phyloP scores from a whole-genome alignment of 2,329 filamentous ascomycete genomes.

The Sphaerulina vaccinii region DNA sequence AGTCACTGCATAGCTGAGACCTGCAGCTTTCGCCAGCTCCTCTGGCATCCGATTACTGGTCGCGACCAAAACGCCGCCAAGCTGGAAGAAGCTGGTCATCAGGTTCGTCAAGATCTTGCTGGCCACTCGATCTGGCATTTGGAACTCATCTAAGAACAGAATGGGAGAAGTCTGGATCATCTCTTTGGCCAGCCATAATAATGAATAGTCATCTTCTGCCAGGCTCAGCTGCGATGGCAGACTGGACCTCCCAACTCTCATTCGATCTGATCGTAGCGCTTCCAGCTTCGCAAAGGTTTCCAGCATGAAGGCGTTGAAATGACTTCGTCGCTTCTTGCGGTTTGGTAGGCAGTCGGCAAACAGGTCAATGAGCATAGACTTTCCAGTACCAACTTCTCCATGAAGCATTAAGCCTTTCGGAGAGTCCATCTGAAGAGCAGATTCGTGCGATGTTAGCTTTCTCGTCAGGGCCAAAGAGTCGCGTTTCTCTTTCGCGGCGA shows the following conservation, averaged over 20 bases:
- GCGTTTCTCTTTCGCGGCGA: slow-evolving; percentile 54
- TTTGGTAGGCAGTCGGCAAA: slow-evolving; percentile 77
- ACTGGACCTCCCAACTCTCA: slow-evolving; percentile 7
- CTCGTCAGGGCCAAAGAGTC: slow-evolving; percentile 63
- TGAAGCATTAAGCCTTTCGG: slow-evolving; percentile 74
- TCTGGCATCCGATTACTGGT: slow-evolving; percentile 84
- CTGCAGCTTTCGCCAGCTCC: slow-evolving; percentile 72
- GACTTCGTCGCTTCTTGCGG: slow-evolving; percentile 70
- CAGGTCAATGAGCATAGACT: slow-evolving; percentile 80
- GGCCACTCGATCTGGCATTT: slow-evolving; percentile 73
- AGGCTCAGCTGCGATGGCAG: slow-evolving; percentile 18
- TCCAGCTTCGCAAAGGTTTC: slow-evolving; percentile 73
- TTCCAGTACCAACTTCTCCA: slow-evolving; percentile 79
- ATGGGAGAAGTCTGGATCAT: slow-evolving; percentile 73
- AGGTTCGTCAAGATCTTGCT: slow-evolving; percentile 78
- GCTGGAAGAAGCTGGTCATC: slow-evolving; percentile 76
- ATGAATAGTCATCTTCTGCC: slow-evolving; percentile 59
- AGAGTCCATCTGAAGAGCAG: slow-evolving; percentile 68
- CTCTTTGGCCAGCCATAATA: slow-evolving; percentile 73
- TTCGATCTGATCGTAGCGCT: slow-evolving; percentile 52
- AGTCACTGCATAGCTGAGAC: slow-evolving; percentile 63
- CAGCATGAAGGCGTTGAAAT: slow-evolving; percentile 86
- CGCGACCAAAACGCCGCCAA: slow-evolving; percentile 76
- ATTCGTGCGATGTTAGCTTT: slow-evolving; percentile 68
- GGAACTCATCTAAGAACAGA: slow-evolving; percentile 79